Evolutionary conservation across 495 filamentous ascomycete genomes (phyloP).

Genomic region (Penicillium diatomitis): DNA sequence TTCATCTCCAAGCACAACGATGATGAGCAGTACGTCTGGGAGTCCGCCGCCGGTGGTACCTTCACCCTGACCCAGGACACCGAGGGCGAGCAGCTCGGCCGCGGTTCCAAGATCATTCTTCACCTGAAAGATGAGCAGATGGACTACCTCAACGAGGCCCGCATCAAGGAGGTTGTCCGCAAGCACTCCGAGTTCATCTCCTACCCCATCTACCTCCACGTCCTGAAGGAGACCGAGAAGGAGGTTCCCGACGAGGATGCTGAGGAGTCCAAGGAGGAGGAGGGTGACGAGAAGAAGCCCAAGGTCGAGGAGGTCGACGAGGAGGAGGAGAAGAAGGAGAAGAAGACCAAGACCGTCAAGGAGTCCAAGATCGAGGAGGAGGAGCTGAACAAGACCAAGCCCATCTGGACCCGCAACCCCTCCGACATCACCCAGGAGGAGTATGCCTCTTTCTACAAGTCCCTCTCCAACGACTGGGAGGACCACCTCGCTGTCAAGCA

Average conservation of each 20-base stretch:
- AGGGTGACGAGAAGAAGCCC: slow-evolving; percentile 76
- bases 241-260: slow-evolving; percentile 97
- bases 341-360: slow-evolving; percentile 99
- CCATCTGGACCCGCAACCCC: slow-evolving; percentile 99
- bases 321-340: slow-evolving; percentile 71
- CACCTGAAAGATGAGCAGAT: slow-evolving; percentile 98
- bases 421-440: slow-evolving; percentile 92
- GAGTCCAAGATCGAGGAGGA: slow-evolving; percentile 97
- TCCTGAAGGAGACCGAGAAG: slow-evolving; percentile 96
- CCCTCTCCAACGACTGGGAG: slow-evolving; percentile 97
- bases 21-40: slow-evolving; percentile 99
- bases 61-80: slow-evolving; percentile 90
- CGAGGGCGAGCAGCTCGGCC: slow-evolving; percentile 80
- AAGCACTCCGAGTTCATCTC: slow-evolving; percentile 99
- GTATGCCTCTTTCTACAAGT: slow-evolving; percentile 99
- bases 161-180: slow-evolving; percentile 99
- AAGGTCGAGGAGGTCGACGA: slow-evolving; percentile 73
- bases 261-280: slow-evolving; percentile 65
- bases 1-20: slow-evolving; percentile 98
- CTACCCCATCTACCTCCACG: slow-evolving; percentile 99
- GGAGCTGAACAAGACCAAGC: slow-evolving; percentile 99
- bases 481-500: slow-evolving; percentile 99
- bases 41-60: slow-evolving; percentile 93
- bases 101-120: slow-evolving; percentile 95
- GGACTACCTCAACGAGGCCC: slow-evolving; percentile 96